These are phyloP conservation scores for Graphiopsis chlorocephala DNA, from an alignment of 2,329 filamentous ascomycete species.

Conservation along the genomic window DNA sequence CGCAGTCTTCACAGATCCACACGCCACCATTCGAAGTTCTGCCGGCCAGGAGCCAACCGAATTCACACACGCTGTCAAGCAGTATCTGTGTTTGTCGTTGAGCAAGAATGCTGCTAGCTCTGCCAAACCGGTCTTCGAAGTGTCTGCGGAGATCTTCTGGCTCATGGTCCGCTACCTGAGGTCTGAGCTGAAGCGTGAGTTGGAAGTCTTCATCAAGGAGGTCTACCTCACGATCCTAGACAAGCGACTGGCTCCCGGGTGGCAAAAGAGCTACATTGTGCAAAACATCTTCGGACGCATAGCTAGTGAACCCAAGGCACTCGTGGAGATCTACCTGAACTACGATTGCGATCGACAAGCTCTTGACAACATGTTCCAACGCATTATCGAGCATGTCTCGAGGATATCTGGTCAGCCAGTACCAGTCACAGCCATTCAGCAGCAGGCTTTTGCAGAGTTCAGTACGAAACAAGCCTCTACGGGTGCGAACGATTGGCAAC, in stretches of 20 bases:
- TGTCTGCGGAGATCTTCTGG: slow-evolving; percentile 97
- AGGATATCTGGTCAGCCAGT: slow-evolving; percentile 80
- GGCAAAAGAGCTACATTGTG: slow-evolving; percentile 91
- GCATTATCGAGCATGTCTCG: slow-evolving; percentile 88
- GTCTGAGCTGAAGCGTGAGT: slow-evolving; percentile 94
- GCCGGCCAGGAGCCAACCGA: slow-evolving; percentile 83
- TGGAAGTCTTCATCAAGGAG: slow-evolving; percentile 96
- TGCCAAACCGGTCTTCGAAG: slow-evolving; percentile 87
- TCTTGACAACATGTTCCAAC: slow-evolving; percentile 95
- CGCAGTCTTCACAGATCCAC: slow-evolving; percentile 81
- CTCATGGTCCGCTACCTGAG: slow-evolving; percentile 92
- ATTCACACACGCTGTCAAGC: slow-evolving; percentile 93
- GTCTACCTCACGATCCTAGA: slow-evolving; percentile 93
- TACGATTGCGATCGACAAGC: slow-evolving; percentile 94
- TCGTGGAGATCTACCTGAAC: slow-evolving; percentile 96
- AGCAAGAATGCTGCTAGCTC: slow-evolving; percentile 94
- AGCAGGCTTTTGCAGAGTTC: slow-evolving; percentile 83
- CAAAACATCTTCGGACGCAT: slow-evolving; percentile 74
- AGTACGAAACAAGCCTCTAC: slow-evolving; percentile 51
- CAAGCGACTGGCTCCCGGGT: slow-evolving; percentile 77
- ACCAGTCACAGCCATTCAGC: slow-evolving; percentile 69
- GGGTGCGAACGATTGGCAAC: slow-evolving; percentile 72
- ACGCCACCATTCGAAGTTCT: slow-evolving; percentile 89
- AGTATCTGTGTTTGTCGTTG: slow-evolving; percentile 91
- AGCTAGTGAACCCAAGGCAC: slow-evolving; percentile 77